phyloP scores from a whole-genome alignment of 768 basidiomycete species.

The Mycena haematopus region DNA sequence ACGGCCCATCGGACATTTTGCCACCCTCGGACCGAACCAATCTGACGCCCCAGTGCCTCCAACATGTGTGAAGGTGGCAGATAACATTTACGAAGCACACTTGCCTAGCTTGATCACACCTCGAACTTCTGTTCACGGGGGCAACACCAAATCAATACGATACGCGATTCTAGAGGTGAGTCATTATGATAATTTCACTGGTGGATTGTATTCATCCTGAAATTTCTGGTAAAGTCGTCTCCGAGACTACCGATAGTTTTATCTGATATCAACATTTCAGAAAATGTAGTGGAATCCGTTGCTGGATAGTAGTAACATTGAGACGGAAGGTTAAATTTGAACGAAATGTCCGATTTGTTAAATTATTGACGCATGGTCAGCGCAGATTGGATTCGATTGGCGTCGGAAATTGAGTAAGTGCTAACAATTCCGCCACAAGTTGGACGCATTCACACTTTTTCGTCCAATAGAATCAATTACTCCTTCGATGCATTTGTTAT shows the following conservation, averaged over 20 bases:
- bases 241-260: not conserved
- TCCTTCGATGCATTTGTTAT: constrained; percentile 91
- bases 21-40: constrained; percentile 41
- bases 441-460: not conserved
- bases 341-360: constrained; percentile 11
- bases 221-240: constrained; percentile 7
- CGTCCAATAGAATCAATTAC: constrained; percentile 67
- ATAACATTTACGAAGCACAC: constrained; percentile 73
- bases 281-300: constrained; percentile 78
- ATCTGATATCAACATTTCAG: no score
- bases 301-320: constrained; percentile 89
- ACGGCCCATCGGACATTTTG: constrained; percentile 62
- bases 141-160: constrained; percentile 73
- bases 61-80: constrained; percentile 57
- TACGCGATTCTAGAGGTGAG: constrained; percentile 85
- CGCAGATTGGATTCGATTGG: constrained; percentile 88
- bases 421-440: not conserved
- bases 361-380: constrained; percentile 14
- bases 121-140: constrained; percentile 65
- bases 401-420: constrained; percentile 78
- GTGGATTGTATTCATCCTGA: constrained; percentile 18
- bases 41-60: constrained; percentile 38
- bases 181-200: constrained; percentile 12
- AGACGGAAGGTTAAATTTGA: constrained; percentile 65
- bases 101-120: constrained; percentile 84